These are phyloP conservation scores for Nicotiana otophora DNA, from an alignment of 257 asterid genomes.

Conservation along the genomic window DNA sequence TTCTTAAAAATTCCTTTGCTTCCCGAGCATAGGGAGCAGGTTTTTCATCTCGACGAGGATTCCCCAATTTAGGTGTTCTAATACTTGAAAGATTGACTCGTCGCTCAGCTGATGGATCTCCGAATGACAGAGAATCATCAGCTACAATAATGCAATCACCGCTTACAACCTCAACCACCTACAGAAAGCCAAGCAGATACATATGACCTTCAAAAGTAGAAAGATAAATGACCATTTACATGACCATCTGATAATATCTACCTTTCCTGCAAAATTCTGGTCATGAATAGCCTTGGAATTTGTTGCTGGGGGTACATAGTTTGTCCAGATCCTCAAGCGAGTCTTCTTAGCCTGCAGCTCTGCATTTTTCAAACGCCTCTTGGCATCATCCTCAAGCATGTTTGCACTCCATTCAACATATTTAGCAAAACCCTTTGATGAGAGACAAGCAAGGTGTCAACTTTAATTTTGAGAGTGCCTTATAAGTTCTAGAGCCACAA, in stretches of 20 bases:
- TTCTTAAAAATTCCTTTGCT: slow-evolving; percentile 88
- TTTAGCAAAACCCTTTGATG: slow-evolving; percentile 84
- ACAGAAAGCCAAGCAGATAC: slow-evolving; percentile 17
- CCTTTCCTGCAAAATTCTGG: slow-evolving; percentile 93
- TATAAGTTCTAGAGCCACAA: slow-evolving; percentile 70
- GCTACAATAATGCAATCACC: slow-evolving; percentile 87
- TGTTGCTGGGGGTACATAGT: slow-evolving; percentile 76
- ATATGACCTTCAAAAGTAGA: slow-evolving; percentile 44
- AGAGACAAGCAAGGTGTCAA: slow-evolving; percentile 64
- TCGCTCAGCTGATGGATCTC: slow-evolving; percentile 92
- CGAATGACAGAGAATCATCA: slow-evolving; percentile 85
- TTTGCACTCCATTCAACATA: slow-evolving; percentile 95
- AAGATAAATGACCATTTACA: slow-evolving; percentile 14
- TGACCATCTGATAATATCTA: slow-evolving; percentile 14
- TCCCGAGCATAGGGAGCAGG: slow-evolving; percentile 98
- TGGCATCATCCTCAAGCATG: slow-evolving; percentile 68
- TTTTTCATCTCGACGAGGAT: slow-evolving; percentile 89
- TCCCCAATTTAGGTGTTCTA: slow-evolving; percentile 87
- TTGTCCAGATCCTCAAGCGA: slow-evolving; percentile 78
- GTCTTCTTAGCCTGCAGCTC: slow-evolving; percentile 89
- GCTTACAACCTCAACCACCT: slow-evolving; percentile 95
- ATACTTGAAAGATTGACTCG: slow-evolving; percentile 95
- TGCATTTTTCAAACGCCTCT: slow-evolving; percentile 62
- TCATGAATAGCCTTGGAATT: slow-evolving; percentile 95
- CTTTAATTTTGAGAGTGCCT: slow-evolving; percentile 52